Base-by-base conservation (phyloP, 148 eudicot species). In the Rhododendron simsii region DNA sequence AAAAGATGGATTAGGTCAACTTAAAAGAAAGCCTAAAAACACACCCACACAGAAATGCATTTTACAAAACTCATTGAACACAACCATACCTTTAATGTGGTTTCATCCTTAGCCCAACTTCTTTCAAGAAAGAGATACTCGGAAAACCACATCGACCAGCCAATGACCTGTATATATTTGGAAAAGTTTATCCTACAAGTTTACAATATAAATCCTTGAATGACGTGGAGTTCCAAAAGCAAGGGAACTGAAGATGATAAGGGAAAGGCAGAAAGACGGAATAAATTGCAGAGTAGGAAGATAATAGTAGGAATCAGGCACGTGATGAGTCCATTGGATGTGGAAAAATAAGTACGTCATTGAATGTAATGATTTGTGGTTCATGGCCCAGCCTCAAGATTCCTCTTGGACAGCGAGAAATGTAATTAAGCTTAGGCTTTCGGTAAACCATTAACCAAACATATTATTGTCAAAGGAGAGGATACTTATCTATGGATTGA, bases 91-190 rank as follows among this genome's bases (percentile, higher is more conserved):
- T 91, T 93, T 81, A 96, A 88, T 28, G 93, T 96, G 83, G 51
- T 88, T 91, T 94, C 98, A 87, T 96, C 98, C 90, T 91, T 92
- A 8, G 92, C 94, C 98, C 98, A 96, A 83, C 87, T 92, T 91
- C 98, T 93, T 91, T 96, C 96, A 77, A 96, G 95, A 91, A 96
- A 93, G 48, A 96, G 89, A 82, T 93, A 96, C 87, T 94, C 98
- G n/a, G 98, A 93, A 89, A 96, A 96, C 98, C 98, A 96, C 95
- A 93, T 93, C 4, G 98, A 93, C 98, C 98, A 94, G 48, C 98
- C 98, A 80, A 96, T 93, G 57, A 96, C 98, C 98, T 96, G 91
- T 86, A 91, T 57, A 35, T 14, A 75, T 41, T 7, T 80, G 69
- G 59, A 55, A 85, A 47, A 30, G 47, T 75, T 73, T 73, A 63